Percentiles rank a stretch among this genome's conserved stretches.
Evolutionary conservation across 352 stramenopile species (phyloP).

Genomic region (Elongisporangium undulatum): DNA sequence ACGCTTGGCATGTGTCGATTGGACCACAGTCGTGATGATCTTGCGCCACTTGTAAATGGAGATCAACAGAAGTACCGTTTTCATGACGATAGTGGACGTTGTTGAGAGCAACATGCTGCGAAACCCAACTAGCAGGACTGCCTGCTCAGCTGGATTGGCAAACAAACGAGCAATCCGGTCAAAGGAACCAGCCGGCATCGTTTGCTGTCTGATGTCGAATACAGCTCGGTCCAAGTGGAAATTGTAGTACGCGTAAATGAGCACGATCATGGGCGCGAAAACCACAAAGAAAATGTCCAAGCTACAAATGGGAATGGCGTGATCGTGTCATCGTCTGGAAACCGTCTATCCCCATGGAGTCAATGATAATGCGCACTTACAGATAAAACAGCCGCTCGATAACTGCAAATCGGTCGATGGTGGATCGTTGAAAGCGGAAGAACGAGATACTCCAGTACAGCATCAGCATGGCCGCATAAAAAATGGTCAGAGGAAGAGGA

Average conservation of each 20-base stretch:
- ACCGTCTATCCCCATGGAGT: too few relatives aligned
- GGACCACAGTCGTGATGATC: conserved; percentile 29
- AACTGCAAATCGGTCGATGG: conserved; percentile 20
- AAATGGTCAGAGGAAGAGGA: conserved; percentile 28
- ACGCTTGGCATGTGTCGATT: conserved; percentile 13
- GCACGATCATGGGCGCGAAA: conserved; percentile 38
- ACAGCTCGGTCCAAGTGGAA: conserved; percentile 32
- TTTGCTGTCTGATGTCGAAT: conserved; percentile 21
- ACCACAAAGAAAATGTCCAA: conserved; percentile 52
- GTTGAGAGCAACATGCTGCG: neutral
- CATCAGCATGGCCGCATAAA: conserved; percentile 28
- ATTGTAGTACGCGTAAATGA: conserved; percentile 32
- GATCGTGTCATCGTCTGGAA: neutral
- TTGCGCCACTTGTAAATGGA: conserved; percentile 50
- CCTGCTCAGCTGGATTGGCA: conserved; percentile 27
- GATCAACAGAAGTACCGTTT: conserved; percentile 30
- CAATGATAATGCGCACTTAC: conserved; percentile 6
- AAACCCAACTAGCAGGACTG: conserved; percentile 13
- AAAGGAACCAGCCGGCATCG: conserved; percentile 20
- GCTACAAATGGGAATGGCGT: conserved; percentile 5
- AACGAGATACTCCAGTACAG: conserved; percentile 47
- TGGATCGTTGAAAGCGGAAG: conserved; percentile 40
- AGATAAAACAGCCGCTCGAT: conserved; percentile 37
- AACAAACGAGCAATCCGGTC: conserved; percentile 32
- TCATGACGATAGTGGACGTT: conserved; percentile 16